A percentile compares a stretch with the other conserved stretches of the same genome.
phyloP scores from a whole-genome alignment of 2,329 filamentous ascomycete species.

The Botryotinia narcissicola region DNA sequence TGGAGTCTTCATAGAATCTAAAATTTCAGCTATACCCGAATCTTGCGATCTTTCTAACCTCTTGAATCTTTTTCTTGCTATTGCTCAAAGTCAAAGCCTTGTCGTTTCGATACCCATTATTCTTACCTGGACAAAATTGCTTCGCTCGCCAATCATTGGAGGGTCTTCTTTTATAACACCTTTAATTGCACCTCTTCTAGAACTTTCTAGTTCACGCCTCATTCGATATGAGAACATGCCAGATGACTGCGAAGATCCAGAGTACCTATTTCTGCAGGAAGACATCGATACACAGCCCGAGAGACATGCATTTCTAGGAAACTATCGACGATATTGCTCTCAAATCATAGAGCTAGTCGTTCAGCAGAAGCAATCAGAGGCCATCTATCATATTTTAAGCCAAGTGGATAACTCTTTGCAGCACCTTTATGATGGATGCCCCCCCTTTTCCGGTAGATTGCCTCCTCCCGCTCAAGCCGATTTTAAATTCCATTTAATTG shows the following conservation, averaged over 20 bases:
- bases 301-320: conserved; percentile 89
- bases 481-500: conserved; percentile 19
- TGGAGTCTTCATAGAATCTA: conserved; percentile 79
- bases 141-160: conserved; percentile 69
- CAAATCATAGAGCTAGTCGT: conserved; percentile 87
- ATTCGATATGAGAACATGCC: conserved; percentile 86
- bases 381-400: conserved; percentile 80
- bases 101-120: conserved; percentile 91
- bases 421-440: conserved; percentile 69
- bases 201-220: conserved; percentile 78
- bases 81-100: conserved; percentile 82
- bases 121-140: conserved; percentile 81
- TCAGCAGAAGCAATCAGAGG: conserved; percentile 76
- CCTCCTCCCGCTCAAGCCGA: background rate
- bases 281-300: conserved; percentile 95
- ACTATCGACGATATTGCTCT: conserved; percentile 88
- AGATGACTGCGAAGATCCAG: conserved; percentile 76
- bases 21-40: conserved; percentile 63
- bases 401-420: conserved; percentile 72
- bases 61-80: conserved; percentile 72
- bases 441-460: conserved; percentile 62
- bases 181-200: conserved; percentile 72
- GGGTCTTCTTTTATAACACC: conserved; percentile 57
- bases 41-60: conserved; percentile 70
- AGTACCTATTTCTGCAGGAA: conserved; percentile 78